Base-by-base conservation (phyloP, 2,329 filamentous ascomycete genomes). In the Neospermospora avenae region DNA sequence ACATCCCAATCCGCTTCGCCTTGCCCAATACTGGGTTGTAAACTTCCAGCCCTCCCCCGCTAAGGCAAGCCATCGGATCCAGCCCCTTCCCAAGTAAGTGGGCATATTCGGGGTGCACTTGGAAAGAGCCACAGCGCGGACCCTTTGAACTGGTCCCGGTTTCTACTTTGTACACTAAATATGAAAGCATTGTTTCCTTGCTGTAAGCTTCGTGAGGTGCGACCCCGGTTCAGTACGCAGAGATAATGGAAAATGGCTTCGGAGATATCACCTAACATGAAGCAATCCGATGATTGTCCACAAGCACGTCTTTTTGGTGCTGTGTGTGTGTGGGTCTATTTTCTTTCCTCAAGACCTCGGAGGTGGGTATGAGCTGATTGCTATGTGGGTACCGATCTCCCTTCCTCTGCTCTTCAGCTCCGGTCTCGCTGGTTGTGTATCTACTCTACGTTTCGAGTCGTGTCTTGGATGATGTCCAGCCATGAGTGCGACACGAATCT, bases 41-140 rank as follows among this genome's bases (percentile, higher is more conserved):
- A 16, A 14, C 48, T 18, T 37, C 31, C 57, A 59, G 57, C 57
- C 57, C 41, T 46, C 41, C 34, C 24, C 25, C 51, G 35, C 57
- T 59, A 59, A 55, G 20, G 59, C 55, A 60, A 53, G 54, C 54
- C 45, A 54, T 60, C 59, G 59, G 59, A 44, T 54, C 41, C 39
- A 59, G 57, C 41, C 44, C 53, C 39, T 24, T 45, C 14, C 39
- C 28, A 46, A 34, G 53, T 14, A 11, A 24, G 20, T 13, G 3
- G 18, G 28, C 5, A 31, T 31, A 24, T 7, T 24, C 42, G 42
- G 20, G 42, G 11, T 45, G 42, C 20, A 11, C 14, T 14, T 20
- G 13, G n/a, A 45, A 6, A 34, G 28, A 51, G 13, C 31, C 48
- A 51, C 18, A 28, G 48, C 48, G 48, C 48, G 16, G 31, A 22